phyloP scores from a whole-genome alignment of 139 green algal genomes.

The Pleodorina starrii region DNA sequence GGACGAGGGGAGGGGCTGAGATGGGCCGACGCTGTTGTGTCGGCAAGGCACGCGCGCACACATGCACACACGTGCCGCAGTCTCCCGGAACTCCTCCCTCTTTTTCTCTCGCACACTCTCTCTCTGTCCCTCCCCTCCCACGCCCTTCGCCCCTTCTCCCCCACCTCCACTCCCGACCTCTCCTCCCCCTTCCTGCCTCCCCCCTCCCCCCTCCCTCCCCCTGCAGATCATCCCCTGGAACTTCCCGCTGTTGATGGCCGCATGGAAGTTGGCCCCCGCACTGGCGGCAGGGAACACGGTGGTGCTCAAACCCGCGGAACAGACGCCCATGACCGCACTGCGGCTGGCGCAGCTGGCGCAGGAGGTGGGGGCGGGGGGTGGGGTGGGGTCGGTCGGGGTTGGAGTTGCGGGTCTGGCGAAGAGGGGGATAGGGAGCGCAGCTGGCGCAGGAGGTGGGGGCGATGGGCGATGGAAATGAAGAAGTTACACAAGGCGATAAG shows the following conservation, averaged over 20 bases:
- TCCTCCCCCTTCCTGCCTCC: neutral
- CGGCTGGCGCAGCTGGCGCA: conserved; percentile 74
- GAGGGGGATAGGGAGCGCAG: too few relatives aligned
- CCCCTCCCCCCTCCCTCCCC: neutral
- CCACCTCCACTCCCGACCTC: neutral
- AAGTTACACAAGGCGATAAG: too few relatives aligned
- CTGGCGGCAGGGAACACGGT: conserved; percentile 64
- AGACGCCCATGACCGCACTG: conserved; percentile 69
- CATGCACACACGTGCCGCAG: too few relatives aligned
- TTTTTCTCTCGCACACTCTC: too few relatives aligned
- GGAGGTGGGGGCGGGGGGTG: conserved; percentile 63
- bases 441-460: too few relatives aligned
- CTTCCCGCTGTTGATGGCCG: conserved; percentile 66
- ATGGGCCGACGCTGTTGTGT: too few relatives aligned
- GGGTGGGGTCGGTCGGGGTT: too few relatives aligned
- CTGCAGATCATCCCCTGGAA: conserved; percentile 66
- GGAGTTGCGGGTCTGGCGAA: too few relatives aligned
- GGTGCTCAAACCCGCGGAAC: conserved; percentile 60
- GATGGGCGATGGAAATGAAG: too few relatives aligned
- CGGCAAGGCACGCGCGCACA: too few relatives aligned
- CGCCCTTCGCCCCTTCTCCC: neutral
- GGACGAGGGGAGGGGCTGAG: too few relatives aligned
- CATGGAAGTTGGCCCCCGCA: conserved; percentile 68
- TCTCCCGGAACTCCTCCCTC: too few relatives aligned
- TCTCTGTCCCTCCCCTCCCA: neutral